A percentile compares a stretch with the other conserved stretches of the same genome.
Evolutionary conservation across 805 yeast genomes (phyloP).

Genomic region (Starmerella tilneyi): DNA sequence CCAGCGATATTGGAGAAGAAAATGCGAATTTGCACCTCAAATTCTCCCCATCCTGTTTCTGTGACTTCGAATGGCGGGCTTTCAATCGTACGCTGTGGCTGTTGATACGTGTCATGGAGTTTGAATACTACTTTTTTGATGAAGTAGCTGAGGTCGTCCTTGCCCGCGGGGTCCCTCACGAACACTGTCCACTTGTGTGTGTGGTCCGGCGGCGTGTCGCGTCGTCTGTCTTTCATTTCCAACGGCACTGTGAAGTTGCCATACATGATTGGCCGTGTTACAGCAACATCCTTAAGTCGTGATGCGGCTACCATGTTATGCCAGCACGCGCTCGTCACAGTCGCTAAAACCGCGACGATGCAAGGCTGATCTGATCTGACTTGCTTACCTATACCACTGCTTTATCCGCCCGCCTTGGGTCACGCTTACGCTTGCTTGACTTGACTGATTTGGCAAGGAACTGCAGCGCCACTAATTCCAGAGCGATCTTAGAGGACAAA

Average conservation of each 20-base stretch:
- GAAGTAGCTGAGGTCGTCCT: constrained; percentile 64
- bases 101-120: constrained; percentile 86
- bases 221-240: constrained; percentile 42
- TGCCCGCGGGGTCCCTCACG: constrained; percentile 64
- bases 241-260: constrained; percentile 73
- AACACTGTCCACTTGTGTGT: constrained; percentile 95
- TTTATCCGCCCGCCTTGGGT: too few species aligned
- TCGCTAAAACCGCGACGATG: too few species aligned
- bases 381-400: background rate
- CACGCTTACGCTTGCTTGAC: too few species aligned
- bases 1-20: constrained; percentile 78
- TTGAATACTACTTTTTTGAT: constrained; percentile 89
- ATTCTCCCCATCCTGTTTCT: constrained; percentile 99
- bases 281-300: constrained; percentile 45
- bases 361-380: background rate
- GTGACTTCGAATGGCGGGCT: constrained; percentile 88
- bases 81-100: constrained; percentile 76
- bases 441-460: too few species aligned
- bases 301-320: constrained; percentile 16
- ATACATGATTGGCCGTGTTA: constrained; percentile 67
- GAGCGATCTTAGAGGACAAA: too few species aligned
- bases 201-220: constrained; percentile 71
- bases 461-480: too few species aligned
- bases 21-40: constrained; percentile 79
- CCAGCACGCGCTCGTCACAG: too few species aligned